Conservation (phyloP, 306 rosid species). For the Gleditsia sinensis region DNA sequence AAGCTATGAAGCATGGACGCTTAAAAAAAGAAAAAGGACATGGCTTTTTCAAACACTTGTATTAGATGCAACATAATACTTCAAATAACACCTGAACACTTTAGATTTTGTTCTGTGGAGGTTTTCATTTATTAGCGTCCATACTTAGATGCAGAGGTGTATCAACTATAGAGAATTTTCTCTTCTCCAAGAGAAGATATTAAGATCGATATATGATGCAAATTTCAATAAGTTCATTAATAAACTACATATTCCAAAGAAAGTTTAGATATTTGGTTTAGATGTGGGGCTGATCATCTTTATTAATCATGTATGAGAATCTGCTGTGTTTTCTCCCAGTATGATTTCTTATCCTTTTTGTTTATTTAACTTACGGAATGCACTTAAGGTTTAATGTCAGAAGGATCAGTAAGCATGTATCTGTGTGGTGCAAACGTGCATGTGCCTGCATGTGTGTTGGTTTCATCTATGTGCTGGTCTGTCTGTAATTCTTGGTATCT, state of each 20-base stretch:
- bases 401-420: neutral
- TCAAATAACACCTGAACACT: neutral
- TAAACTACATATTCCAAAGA: conserved; percentile 15
- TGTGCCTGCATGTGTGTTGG: neutral
- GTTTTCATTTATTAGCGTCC: neutral
- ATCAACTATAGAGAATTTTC: neutral
- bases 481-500: neutral
- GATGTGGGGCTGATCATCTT: neutral
- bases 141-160: neutral
- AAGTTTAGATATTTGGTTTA: conserved; percentile 10
- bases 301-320: neutral
- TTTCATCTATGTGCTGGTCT: conserved; percentile 4
- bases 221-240: neutral
- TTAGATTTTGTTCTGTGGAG: neutral
- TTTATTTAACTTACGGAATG: neutral
- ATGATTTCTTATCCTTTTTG: neutral
- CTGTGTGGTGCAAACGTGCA: neutral
- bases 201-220: neutral
- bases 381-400: conserved; percentile 27
- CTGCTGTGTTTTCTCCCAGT: conserved; percentile 9
- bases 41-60: neutral
- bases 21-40: neutral
- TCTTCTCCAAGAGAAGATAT: neutral
- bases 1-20: neutral
- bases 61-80: neutral